Conservation (phyloP, 176 grass and related monocot genomes). For the Neostapfia colusana region DNA sequence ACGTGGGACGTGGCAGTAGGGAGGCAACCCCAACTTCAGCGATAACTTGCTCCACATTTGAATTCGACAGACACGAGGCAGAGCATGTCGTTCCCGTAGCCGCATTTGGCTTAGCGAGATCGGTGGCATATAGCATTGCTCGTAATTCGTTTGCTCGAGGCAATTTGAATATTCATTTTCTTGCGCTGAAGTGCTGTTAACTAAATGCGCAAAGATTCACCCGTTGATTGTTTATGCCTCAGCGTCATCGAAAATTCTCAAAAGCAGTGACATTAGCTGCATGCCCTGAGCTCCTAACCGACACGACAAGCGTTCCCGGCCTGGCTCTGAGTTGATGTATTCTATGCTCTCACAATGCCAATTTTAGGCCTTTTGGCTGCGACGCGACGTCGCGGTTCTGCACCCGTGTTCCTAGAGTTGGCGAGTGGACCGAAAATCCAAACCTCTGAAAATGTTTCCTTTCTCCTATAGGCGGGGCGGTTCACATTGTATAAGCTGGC, state of each 20-base stretch:
- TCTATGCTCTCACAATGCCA: conserved; percentile 3
- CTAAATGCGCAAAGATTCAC: background rate
- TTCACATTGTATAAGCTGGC: background rate
- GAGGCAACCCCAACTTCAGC: too few species aligned
- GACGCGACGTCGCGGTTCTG: background rate
- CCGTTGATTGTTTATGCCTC: background rate
- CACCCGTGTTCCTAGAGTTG: background rate
- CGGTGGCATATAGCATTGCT: background rate
- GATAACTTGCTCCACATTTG: too few species aligned
- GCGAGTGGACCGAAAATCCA: conserved; percentile 26
- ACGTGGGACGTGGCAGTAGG: too few species aligned
- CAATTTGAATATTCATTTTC: background rate
- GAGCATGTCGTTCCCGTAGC: too few species aligned
- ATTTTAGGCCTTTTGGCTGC: background rate
- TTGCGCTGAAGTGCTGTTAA: background rate
- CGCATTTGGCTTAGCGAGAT: too few species aligned
- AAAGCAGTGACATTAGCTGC: background rate
- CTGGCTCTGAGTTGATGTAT: background rate
- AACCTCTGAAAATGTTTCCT: background rate
- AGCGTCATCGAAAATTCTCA: background rate
- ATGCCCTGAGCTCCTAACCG: background rate
- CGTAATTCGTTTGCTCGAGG: background rate
- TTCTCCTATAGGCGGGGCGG: background rate
- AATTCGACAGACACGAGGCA: too few species aligned
- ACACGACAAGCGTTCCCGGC: background rate